These are phyloP conservation scores for Lipomyces mesembrius DNA, from an alignment of 805 yeast genomes.

Conservation along the genomic window DNA sequence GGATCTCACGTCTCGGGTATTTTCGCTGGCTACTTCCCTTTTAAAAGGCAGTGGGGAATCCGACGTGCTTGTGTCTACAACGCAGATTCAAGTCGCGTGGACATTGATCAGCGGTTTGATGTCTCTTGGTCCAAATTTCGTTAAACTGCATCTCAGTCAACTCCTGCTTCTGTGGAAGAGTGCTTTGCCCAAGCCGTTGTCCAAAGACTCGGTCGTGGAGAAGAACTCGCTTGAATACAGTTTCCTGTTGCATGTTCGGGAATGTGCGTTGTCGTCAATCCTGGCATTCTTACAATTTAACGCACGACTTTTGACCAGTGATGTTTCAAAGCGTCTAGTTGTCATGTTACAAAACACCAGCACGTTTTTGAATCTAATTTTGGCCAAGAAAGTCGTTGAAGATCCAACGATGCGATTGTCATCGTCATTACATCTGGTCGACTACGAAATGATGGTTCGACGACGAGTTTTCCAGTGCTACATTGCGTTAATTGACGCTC, in stretches of 20 bases:
- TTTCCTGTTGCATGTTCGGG: conserved; percentile 54
- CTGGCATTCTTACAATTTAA: conserved; percentile 54
- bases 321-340: conserved; percentile 53
- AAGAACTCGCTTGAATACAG: conserved; percentile 44
- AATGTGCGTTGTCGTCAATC: conserved; percentile 63
- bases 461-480: conserved; percentile 55
- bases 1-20: conserved; percentile 52
- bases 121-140: conserved; percentile 60
- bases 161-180: conserved; percentile 68
- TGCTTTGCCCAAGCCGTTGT: conserved; percentile 51
- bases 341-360: conserved; percentile 54
- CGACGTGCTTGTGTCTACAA: conserved; percentile 44
- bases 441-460: conserved; percentile 48
- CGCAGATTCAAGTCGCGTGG: conserved; percentile 61
- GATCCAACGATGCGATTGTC: conserved; percentile 39
- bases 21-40: conserved; percentile 52
- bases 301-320: conserved; percentile 48
- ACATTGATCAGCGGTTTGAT: conserved; percentile 64
- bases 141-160: conserved; percentile 62
- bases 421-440: conserved; percentile 38
- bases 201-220: conserved; percentile 46
- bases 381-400: conserved; percentile 43
- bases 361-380: conserved; percentile 40
- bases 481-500: conserved; percentile 43
- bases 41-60: conserved; percentile 46